These are phyloP conservation scores for Penicillium sp. DNA, from an alignment of 2,329 filamentous ascomycete species.

Conservation along the genomic window DNA sequence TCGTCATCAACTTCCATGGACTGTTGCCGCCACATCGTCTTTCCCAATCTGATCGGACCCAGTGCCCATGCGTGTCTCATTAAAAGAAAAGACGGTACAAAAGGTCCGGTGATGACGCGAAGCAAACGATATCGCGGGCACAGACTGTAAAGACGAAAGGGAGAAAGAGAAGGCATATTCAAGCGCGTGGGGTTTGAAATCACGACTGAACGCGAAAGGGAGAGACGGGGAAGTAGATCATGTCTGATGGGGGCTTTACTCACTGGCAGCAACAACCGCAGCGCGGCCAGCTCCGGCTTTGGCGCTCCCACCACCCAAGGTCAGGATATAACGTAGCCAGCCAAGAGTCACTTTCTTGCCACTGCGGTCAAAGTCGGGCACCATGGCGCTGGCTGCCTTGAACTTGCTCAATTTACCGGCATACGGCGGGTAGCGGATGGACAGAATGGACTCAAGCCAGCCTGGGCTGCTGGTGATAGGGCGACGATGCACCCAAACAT, in stretches of 20 bases:
- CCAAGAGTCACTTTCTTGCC: constrained; percentile 41
- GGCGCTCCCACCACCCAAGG: constrained; percentile 37
- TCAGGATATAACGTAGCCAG: constrained; percentile 37
- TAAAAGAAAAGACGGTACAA: too few species aligned
- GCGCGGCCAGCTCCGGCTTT: constrained; percentile 33
- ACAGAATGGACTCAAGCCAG: constrained; percentile 55
- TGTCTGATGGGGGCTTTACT: constrained; percentile 23
- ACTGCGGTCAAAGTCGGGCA: constrained; percentile 57
- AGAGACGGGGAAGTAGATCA: neutral
- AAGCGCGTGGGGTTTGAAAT: neutral
- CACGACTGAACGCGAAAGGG: constrained; percentile 3
- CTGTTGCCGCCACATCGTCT: too few species aligned
- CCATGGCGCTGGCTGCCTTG: constrained; percentile 45
- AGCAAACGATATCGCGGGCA: too few species aligned
- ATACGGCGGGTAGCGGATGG: constrained; percentile 57
- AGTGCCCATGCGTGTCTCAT: too few species aligned
- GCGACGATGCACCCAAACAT: constrained; percentile 57
- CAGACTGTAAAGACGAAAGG: neutral
- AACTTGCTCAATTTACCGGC: constrained; percentile 50
- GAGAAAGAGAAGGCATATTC: neutral
- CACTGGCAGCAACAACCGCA: constrained; percentile 34
- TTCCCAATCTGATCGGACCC: too few species aligned
- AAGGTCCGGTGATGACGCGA: too few species aligned
- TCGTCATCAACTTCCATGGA: too few species aligned
- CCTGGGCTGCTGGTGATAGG: constrained; percentile 53